Evolutionary conservation across 345 rosid species (phyloP), one percentile per base, ranked within the genome.

Genomic region (Hirschfeldia incana): DNA sequence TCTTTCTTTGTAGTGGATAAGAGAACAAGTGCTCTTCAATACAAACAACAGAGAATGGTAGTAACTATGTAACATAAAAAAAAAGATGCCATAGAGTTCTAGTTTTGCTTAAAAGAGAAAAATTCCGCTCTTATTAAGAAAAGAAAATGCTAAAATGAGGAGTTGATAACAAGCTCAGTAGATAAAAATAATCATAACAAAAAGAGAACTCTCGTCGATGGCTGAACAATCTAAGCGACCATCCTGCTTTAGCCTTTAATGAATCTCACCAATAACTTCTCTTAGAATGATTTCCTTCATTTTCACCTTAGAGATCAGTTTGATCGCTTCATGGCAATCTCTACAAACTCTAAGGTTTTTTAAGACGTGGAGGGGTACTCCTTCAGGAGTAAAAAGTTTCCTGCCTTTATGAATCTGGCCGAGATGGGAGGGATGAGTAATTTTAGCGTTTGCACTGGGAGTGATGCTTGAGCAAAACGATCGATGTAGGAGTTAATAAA

Each of bases 401-500:
- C 21, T 21, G 21, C 21, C 21, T 21, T 21, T 21, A 21, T 21
- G 21, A 21, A 21, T 21, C 21, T 21, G 21, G 21, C 21, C 21
- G 21, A 32, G 21, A 21, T 21, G 21, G 21, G 21, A 21, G 21
- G 21, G 21, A 21, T 21, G 21, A 21, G 15, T 46, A 1, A 46
- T 46, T 42, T 42, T 42, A 42, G 49, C 49, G 1, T 42, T 42
- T 12, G 53, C 53, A 46, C 53, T 46, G 53, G 53, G 53, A 46
- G 53, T 46, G 15, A 46, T 4, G 53, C 5, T 13, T 46, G 87
- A 67, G 44, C 75, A 81, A 63, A 77, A 83, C 4, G 78, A 34
- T 78, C 88, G 83, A 67, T 65, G 63, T 9, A 80, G 73, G 60
- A 75, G 77, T 51, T 21, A 21, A 21, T 21, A 21, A 21, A 21